Evolutionary conservation across 352 stramenopile genomes (phyloP), one percentile per base, ranked within the genome.

Genomic region (Phytophthora sp.): DNA sequence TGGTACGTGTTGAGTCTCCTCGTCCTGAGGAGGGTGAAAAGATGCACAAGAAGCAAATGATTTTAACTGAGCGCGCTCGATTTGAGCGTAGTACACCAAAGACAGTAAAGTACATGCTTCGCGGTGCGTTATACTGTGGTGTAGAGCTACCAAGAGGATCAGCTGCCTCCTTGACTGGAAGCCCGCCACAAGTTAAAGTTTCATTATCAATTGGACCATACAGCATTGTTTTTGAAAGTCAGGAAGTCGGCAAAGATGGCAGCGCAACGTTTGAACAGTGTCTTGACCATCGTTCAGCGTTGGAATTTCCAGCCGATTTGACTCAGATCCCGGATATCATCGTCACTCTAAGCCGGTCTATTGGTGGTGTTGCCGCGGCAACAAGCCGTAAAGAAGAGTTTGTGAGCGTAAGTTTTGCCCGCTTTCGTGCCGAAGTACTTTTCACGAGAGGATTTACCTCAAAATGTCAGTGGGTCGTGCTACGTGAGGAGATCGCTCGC

Each of bases 291-390:
- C 76, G 59, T 52, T 55, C 57, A 4, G 70, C 79, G 7, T 68
- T 94, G 35, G 26, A 87, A 1, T 44, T 91, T 1, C 83, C 83
- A 12, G 77, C 78, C 15, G 79, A 94, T 60, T 50, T 94, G 21
- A 91, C 74, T 0, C 81, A 94, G 41, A 55, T 91, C 0, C 85
- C 85, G 0, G 83, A 94, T 23, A 48, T 91, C 7, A 71, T 92
- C 42, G 49, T 94, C 54, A 91, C 76, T 3, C 67, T 94, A 3
- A 89, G 74, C 51, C 75, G 80, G 4, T 66, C 83, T 31, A 42
- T 85, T 17, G 79, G 45, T 6, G 43, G 37, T 3, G 27, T 61
- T 11, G 38, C 21, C 20, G 28, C 56, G 17, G 43, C 63, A 15
- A 52, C 60, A 28, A 61, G 27, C 28, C 39, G 87, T 0, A 87